Conservation (phyloP, 441 rosid genomes). For the Populus hybrid region DNA sequence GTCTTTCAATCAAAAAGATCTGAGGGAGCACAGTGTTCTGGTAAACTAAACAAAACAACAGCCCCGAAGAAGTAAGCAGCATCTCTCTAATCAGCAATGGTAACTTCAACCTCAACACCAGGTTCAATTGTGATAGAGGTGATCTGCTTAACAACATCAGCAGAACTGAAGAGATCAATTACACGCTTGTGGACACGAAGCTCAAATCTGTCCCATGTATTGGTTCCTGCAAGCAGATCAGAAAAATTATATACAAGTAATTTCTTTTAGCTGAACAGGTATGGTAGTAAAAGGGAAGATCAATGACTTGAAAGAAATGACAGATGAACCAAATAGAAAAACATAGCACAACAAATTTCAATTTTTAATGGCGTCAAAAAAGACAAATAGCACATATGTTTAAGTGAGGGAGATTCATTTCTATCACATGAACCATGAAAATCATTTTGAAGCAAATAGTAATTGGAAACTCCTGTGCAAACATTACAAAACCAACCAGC, state of each 20-base stretch:
- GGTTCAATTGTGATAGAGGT: slow-evolving; percentile 45
- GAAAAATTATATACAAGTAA: slow-evolving; percentile 8
- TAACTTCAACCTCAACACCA: slow-evolving; percentile 50
- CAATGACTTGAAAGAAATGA: neutral
- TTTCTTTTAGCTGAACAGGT: neutral
- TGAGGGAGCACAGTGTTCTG: slow-evolving; percentile 1
- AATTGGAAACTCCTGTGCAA: no score
- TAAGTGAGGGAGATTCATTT: no score
- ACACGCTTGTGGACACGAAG: slow-evolving; percentile 50
- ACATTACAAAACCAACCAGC: no score
- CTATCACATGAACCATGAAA: neutral
- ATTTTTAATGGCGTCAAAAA: no score
- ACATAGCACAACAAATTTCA: neutral
- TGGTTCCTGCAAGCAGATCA: slow-evolving; percentile 28
- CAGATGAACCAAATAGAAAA: neutral
- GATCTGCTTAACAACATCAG: slow-evolving; percentile 48
- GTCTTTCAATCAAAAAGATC: slow-evolving; percentile 11
- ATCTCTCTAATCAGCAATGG: slow-evolving; percentile 38
- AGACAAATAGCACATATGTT: no score
- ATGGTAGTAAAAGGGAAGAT: neutral
- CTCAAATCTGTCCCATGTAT: slow-evolving; percentile 47
- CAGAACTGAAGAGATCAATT: slow-evolving; percentile 42
- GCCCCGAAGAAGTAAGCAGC: neutral
- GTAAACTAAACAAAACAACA: slow-evolving; percentile 15
- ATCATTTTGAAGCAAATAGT: neutral